Evolutionary conservation across 768 basidiomycete genomes (phyloP), one percentile per base, ranked within the genome.

Genomic region (Trametes cinnabarina): DNA sequence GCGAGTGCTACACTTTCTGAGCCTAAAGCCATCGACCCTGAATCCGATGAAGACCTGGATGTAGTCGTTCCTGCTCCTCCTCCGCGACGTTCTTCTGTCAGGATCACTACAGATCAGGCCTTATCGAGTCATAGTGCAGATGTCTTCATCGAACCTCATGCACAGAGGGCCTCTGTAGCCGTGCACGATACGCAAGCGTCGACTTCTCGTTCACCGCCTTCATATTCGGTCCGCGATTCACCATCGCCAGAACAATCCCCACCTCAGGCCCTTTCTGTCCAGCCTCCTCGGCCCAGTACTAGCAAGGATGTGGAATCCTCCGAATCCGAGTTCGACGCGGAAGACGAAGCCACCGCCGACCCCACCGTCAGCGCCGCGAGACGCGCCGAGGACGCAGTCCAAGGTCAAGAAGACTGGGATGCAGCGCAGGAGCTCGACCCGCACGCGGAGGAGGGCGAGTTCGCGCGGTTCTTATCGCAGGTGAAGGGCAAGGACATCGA

Each of bases 401-500:
- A 7, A 12, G 48, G 37, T 23, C 81, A 79, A 41, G 79, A 83
- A 20, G 71, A 73, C 48, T 93, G 88, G 81, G 93, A 95, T 63
- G 86, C 88, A 1, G 89, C 86, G n/a, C 81, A 92, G 30, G 93
- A 94, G 70, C 90, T 94, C 79, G 88, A 91, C 63, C 77, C 82
- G 2, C 82, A 82, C 41, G 85, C 82, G 0, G 91, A 95, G 71
- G 89, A 88, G 63, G 85, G 88, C 42, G 93, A 94, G 68, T 98
- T 94, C 74, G 94, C 88, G n/a, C 82, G 83, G 10, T 96, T 98
- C 67, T 73, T 98, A 57, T 92, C 95, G 0, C 88, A 94, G 65
- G 88, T 99, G 63, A 92, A 93, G 69, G 92, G 92, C 8, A 85
- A 82, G 58, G 85, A 94, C 68, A 71, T 98, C 47, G 86, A 90